Evolutionary conservation across 2,329 filamentous ascomycete species (phyloP), one percentile per base, ranked within the genome.

Genomic region (Pseudomassariella vexata): DNA sequence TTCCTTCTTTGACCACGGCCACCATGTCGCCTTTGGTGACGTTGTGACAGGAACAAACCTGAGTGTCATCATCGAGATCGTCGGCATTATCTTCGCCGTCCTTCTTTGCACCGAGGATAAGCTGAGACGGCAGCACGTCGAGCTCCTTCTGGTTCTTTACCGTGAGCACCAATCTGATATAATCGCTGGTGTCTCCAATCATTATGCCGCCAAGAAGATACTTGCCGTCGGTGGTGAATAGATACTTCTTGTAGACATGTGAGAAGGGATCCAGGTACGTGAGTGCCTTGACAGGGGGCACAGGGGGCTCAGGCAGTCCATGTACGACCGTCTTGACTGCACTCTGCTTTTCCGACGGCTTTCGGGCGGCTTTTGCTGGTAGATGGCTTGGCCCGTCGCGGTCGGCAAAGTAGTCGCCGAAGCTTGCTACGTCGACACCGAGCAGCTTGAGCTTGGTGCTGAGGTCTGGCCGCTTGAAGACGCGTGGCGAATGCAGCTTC

Each of bases 121-220:
- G 79, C 53, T 94, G 79, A 29, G 82, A 78, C 0, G 88, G 88
- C 1, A 85, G 76, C 0, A 86, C 65, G 10, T 94, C 85, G 1
- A 95, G 69, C 40, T 70, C 66, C 54, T 89, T 94, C 52, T 87
- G 83, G 43, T 76, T 80, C 63, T 89, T 94, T 34, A 92, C 86
- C 68, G 94, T 79, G 2, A 85, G 83, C 1, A 94, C 85, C 15
- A 95, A 63, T 56, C 90, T 94, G 60, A 94, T 75, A 50, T 94
- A 95, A 61, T 95, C 88, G 41, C 76, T 82, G 0, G 86, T 94
- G 49, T 95, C 88, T 23, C 88, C 89, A 39, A 95, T 92, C 86
- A 95, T 94, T 86, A 95, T 95, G 4, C 88, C 89, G n/a, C 88
- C 88, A 0, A 95, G 74, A 1, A 95, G 66, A 48, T 90, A 90